A percentile compares a stretch with the other conserved stretches of the same genome.
Conservation (phyloP, 108 stramenopile species). For the Seminavis robusta region DNA sequence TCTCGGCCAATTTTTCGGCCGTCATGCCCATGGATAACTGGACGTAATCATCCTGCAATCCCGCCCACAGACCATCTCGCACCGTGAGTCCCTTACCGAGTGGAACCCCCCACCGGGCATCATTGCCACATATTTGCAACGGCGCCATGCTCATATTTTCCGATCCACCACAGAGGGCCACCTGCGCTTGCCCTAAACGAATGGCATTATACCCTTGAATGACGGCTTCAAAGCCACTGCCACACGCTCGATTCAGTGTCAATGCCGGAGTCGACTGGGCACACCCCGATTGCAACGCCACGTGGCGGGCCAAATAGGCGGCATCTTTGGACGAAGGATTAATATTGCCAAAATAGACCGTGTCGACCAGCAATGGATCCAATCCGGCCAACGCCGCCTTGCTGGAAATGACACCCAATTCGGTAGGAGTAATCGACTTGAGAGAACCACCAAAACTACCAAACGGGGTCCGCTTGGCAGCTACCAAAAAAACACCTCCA, state of each 20-base stretch:
- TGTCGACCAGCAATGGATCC: slow-evolving; percentile 77
- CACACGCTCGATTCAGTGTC: slow-evolving; percentile 97
- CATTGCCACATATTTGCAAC: slow-evolving; percentile 74
- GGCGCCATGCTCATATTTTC: slow-evolving; percentile 98
- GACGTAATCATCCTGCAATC: slow-evolving; percentile 87
- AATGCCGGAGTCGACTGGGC: slow-evolving; percentile 78
- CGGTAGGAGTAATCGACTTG: slow-evolving; percentile 71
- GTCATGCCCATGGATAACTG: slow-evolving; percentile 94
- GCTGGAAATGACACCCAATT: slow-evolving; percentile 71
- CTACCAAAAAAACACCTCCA: slow-evolving; percentile 93
- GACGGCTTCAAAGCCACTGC: slow-evolving; percentile 96
- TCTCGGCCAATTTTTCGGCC: slow-evolving; percentile 94
- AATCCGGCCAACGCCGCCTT: slow-evolving; percentile 80
- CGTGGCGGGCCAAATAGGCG: slow-evolving; percentile 94
- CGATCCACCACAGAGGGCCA: slow-evolving; percentile 92
- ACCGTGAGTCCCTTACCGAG: slow-evolving; percentile 81
- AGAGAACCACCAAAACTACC: slow-evolving; percentile 94
- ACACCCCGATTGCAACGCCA: slow-evolving; percentile 81
- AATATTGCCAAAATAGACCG: slow-evolving; percentile 95
- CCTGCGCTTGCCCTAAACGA: slow-evolving; percentile 76
- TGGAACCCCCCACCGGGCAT: slow-evolving; percentile 85
- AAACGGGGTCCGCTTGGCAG: slow-evolving; percentile 98
- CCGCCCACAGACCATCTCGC: slow-evolving; percentile 73
- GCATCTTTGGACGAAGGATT: slow-evolving; percentile 89
- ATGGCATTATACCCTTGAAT: slow-evolving; percentile 89